Evolutionary conservation across 116 monocot species (phyloP).

Genomic region (Posidonia oceanica): DNA sequence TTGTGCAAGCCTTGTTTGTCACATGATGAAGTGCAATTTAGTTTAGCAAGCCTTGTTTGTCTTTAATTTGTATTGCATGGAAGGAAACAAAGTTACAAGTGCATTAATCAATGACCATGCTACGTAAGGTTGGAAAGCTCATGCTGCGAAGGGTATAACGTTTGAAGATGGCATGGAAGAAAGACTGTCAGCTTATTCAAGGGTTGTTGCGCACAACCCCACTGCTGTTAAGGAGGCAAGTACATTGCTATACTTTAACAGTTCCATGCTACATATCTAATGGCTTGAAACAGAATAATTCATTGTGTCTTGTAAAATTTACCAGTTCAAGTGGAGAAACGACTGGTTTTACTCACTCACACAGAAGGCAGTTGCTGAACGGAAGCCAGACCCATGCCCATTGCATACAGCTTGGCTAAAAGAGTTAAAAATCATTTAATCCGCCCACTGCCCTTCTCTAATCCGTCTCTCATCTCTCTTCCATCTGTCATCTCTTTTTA

Average conservation of each 20-base stretch:
- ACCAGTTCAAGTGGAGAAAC: conserved; percentile 96
- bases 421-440: conserved; percentile 29
- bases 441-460: background rate
- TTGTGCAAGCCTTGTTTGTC: too few relatives aligned
- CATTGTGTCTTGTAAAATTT: too few relatives aligned
- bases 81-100: background rate
- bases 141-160: conserved; percentile 53
- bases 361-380: conserved; percentile 67
- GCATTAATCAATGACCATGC: background rate
- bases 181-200: conserved; percentile 73
- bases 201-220: conserved; percentile 85
- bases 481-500: too few relatives aligned
- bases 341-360: conserved; percentile 88
- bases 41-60: background rate
- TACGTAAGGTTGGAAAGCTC: conserved; percentile 53
- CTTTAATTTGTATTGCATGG: background rate
- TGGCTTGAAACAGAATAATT: too few relatives aligned
- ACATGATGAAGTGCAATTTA: background rate
- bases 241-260: background rate
- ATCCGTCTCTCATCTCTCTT: too few relatives aligned
- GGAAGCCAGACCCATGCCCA: conserved; percentile 22
- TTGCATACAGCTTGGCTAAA: conserved; percentile 82
- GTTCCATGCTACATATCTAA: too few relatives aligned
- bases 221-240: conserved; percentile 92
- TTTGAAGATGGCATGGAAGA: conserved; percentile 76